Evolutionary conservation across 805 yeast genomes (phyloP), one percentile per base, ranked within the genome.

Genomic region (Wickerhamomyces sydowiorum): DNA sequence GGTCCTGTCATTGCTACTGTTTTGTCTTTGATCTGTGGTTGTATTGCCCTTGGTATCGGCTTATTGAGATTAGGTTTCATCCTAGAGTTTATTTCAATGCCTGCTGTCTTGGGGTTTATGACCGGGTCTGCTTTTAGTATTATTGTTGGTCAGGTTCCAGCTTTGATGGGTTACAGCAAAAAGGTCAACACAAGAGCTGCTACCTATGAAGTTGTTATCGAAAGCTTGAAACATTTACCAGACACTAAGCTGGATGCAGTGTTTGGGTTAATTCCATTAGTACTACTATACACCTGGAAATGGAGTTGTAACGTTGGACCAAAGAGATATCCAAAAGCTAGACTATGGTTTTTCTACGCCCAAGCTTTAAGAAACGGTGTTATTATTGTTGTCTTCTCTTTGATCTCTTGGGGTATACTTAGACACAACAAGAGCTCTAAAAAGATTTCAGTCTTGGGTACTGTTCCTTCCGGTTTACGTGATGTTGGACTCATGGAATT

Each of bases 61-160:
- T 40, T 90, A 7, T 64, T 88, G 48, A 74, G 97, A 54, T 68
- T 90, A 20, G 97, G 97, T 0, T 90, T 90, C 66, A 70, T 90
- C 40, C 78, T 90, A 35, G 97, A 90, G 62, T 79, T 85, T 59
- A 88, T 90, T 54, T 87, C 96, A 3, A 71, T 82, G 56, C 96
- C 96, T 36, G 95, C 96, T 1, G 96, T 90, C 33, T 72, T 88
- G 65, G 97, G 97, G 0, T 90, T 89, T 69, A 90, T 90, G 91
- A 75, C 91, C 27, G 97, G 97, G 40, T 89, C 96, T 5, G 96
- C 97, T 2, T 75, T 90, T 54, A 81, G 72, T 54, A 90, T 90
- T 57, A 70, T 83, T 28, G 63, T 71, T 46, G 97, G 97, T 20
- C 97, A 90, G 67, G 80, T 90, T 7, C 96, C 97, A 5, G 83